These are phyloP conservation scores for Entomortierella chlamydospora DNA, from an alignment of 192 early-diverging fungal genomes.

Conservation along the genomic window DNA sequence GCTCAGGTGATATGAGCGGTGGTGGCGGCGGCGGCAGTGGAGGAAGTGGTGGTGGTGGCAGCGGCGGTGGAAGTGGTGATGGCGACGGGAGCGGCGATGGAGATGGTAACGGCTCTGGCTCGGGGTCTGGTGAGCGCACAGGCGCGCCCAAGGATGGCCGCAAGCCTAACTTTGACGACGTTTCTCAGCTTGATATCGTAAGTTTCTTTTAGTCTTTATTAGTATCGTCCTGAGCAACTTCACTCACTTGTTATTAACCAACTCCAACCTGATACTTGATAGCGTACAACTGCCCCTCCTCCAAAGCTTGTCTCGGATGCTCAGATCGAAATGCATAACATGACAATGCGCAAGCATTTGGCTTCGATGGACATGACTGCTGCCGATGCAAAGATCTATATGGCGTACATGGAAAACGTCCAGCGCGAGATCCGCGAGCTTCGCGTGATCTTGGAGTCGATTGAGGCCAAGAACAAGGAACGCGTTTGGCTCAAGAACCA, in stretches of 20 bases:
- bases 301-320: slow-evolving; percentile 53
- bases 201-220: neutral
- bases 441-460: slow-evolving; percentile 79
- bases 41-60: slow-evolving; percentile 43
- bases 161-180: slow-evolving; percentile 69
- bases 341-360: slow-evolving; percentile 76
- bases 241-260: neutral
- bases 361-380: slow-evolving; percentile 79
- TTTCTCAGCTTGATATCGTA: slow-evolving; percentile 64
- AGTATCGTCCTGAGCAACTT: neutral
- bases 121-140: slow-evolving; percentile 55
- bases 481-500: slow-evolving; percentile 86
- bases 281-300: slow-evolving; percentile 52
- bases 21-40: slow-evolving; percentile 48
- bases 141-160: slow-evolving; percentile 61
- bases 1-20: slow-evolving; percentile 28
- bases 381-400: slow-evolving; percentile 68
- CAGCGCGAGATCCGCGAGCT: slow-evolving; percentile 78
- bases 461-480: slow-evolving; percentile 85
- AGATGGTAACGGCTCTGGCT: slow-evolving; percentile 59
- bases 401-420: slow-evolving; percentile 68
- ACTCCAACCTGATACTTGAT: neutral
- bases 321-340: slow-evolving; percentile 73
- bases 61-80: slow-evolving; percentile 52
- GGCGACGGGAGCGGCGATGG: slow-evolving; percentile 58